phyloP scores from a whole-genome alignment of 768 basidiomycete genomes.

The Pisolithus marmoratus region DNA sequence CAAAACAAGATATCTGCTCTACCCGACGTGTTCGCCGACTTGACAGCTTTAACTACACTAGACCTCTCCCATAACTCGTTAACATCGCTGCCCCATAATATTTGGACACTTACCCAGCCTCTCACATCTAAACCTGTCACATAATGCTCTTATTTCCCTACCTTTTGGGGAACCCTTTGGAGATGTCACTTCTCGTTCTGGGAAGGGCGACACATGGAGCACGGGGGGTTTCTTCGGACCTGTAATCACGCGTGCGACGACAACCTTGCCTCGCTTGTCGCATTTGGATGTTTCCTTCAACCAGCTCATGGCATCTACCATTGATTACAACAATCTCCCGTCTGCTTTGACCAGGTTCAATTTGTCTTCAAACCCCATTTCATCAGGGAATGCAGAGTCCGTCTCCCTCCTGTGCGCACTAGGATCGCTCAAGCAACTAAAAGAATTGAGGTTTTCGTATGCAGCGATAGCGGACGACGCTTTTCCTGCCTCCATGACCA shows the following conservation, averaged over 20 bases:
- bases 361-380: conserved; percentile 65
- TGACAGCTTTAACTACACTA: conserved; percentile 58
- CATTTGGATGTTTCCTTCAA: conserved; percentile 65
- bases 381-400: conserved; percentile 25
- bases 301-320: conserved; percentile 46
- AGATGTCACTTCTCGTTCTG: conserved; percentile 6
- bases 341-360: conserved; percentile 50
- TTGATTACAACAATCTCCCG: conserved; percentile 53
- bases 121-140: conserved; percentile 60
- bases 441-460: conserved; percentile 50
- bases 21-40: conserved; percentile 62
- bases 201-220: conserved; percentile 23
- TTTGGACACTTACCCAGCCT: conserved; percentile 69
- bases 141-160: conserved; percentile 57
- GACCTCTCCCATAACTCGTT: conserved; percentile 75
- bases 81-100: conserved; percentile 51
- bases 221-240: conserved; percentile 60
- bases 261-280: conserved; percentile 62
- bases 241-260: conserved; percentile 52
- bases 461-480: conserved; percentile 58
- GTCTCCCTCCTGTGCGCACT: conserved; percentile 40
- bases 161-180: conserved; percentile 60
- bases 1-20: conserved; percentile 61
- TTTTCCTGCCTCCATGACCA: conserved; percentile 34
- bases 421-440: conserved; percentile 44